Conservation (phyloP, 1,284 basidiomycete genomes). For the Neonothopanus nambi region DNA sequence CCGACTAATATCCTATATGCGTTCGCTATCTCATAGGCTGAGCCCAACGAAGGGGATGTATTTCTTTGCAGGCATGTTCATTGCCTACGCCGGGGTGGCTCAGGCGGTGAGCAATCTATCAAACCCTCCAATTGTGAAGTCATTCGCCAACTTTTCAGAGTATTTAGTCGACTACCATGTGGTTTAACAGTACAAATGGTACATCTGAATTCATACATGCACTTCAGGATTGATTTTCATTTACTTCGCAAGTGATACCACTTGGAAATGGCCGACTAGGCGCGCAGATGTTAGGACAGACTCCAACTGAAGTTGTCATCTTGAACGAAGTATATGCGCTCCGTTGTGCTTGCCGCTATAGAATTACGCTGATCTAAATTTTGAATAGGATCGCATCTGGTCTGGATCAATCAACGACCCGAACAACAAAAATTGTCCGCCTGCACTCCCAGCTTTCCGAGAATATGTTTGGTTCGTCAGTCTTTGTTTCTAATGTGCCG, state of each 20-base stretch:
- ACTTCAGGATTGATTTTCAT: background rate
- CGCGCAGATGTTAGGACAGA: slow-evolving; percentile 14
- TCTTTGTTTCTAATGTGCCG: background rate
- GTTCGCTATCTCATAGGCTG: too few relatives aligned
- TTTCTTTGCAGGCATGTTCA: too few relatives aligned
- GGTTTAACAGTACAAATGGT: slow-evolving; percentile 17
- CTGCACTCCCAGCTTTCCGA: slow-evolving; percentile 8
- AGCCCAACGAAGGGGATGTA: too few relatives aligned
- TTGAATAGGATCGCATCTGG: slow-evolving; percentile 18
- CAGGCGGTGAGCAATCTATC: background rate
- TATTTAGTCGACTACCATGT: slow-evolving; percentile 15
- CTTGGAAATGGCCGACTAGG: slow-evolving; percentile 18
- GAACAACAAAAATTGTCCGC: slow-evolving; percentile 15
- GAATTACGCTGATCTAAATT: too few relatives aligned
- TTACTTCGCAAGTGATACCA: slow-evolving; percentile 11
- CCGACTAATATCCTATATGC: too few relatives aligned
- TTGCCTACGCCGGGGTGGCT: background rate
- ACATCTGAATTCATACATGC: too few relatives aligned
- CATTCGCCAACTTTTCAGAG: background rate
- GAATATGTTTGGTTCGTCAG: slow-evolving; percentile 13
- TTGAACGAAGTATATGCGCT: slow-evolving; percentile 15
- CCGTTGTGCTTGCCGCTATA: background rate
- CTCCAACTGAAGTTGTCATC: slow-evolving; percentile 13
- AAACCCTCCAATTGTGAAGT: too few relatives aligned
- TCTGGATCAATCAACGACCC: slow-evolving; percentile 18